phyloP scores from a whole-genome alignment of 495 filamentous ascomycete species.

The Immersiella caudata region DNA sequence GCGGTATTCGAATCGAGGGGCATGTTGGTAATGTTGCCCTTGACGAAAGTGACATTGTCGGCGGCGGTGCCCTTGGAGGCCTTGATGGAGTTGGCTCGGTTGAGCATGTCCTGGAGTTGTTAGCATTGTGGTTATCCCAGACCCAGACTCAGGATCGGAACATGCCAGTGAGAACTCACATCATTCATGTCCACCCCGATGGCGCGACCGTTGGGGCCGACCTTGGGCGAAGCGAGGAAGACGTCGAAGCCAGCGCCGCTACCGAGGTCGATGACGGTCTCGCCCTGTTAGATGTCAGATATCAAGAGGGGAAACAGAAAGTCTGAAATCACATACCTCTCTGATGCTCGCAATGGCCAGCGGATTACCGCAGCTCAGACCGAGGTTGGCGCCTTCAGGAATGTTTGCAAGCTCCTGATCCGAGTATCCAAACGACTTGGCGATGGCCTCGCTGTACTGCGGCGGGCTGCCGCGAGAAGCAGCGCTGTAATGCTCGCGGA shows the following conservation, averaged over 20 bases:
- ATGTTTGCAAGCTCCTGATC: constrained; percentile 55
- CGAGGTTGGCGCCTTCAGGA: constrained; percentile 63
- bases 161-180: constrained; percentile 32
- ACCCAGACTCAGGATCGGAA: too few species aligned
- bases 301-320: background rate
- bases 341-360: constrained; percentile 56
- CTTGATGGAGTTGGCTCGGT: constrained; percentile 52
- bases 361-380: constrained; percentile 70
- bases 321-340: constrained; percentile 40
- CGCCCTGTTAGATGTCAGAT: constrained; percentile 46
- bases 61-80: constrained; percentile 28
- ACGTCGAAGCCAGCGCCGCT: constrained; percentile 67
- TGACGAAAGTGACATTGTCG: constrained; percentile 54
- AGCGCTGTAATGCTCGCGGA: constrained; percentile 45
- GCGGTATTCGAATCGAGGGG: constrained; percentile 46
- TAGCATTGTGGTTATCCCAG: background rate
- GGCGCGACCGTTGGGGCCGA: constrained; percentile 56
- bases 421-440: constrained; percentile 64
- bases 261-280: constrained; percentile 66
- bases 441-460: constrained; percentile 49
- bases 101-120: constrained; percentile 59
- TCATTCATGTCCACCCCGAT: constrained; percentile 72
- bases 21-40: constrained; percentile 58
- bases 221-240: constrained; percentile 60
- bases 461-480: constrained; percentile 32